Conservation (phyloP, 441 rosid species). For the Cnidoscolus chayamansa region DNA sequence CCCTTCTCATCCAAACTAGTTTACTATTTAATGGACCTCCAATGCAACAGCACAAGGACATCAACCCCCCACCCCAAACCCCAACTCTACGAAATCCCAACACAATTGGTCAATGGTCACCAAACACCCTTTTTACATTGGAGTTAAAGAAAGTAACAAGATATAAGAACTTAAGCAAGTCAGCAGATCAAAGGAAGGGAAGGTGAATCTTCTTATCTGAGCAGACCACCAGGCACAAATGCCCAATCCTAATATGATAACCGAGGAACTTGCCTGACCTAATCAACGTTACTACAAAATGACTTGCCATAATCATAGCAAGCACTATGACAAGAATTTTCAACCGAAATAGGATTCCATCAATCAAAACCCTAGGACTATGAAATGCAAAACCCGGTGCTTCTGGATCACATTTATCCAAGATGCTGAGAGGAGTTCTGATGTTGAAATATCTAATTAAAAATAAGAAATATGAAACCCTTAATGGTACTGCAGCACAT, state of each 20-base stretch:
- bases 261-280: not conserved
- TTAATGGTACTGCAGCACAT: not conserved
- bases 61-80: not conserved
- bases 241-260: not conserved
- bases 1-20: conserved; percentile 5
- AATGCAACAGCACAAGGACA: not conserved
- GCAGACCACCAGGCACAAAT: conserved; percentile 2
- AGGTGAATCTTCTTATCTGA: conserved; percentile 3
- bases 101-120: not conserved
- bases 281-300: not conserved
- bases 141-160: not conserved
- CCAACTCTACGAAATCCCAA: not conserved
- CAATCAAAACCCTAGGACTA: no score
- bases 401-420: not conserved
- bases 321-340: not conserved
- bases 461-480: not conserved
- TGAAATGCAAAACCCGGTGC: not conserved
- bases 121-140: not conserved
- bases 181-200: not conserved
- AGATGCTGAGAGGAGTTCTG: not conserved
- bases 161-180: not conserved
- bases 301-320: not conserved
- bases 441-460: not conserved
- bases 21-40: not conserved
- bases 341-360: not conserved